Evolutionary conservation across 495 filamentous ascomycete genomes (phyloP).

Genomic region (Podospora didyma): DNA sequence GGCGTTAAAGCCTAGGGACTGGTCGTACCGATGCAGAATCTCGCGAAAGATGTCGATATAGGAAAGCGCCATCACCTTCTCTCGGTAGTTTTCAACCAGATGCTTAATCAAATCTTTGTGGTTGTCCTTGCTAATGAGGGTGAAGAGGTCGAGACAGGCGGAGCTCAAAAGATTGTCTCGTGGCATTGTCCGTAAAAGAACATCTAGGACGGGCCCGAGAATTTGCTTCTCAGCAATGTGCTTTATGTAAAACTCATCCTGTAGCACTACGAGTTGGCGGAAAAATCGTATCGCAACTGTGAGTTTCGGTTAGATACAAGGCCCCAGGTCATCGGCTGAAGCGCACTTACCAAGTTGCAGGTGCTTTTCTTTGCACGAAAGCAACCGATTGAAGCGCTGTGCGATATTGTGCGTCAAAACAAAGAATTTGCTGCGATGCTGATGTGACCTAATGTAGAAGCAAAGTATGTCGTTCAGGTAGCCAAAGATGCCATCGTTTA

Average conservation of each 20-base stretch:
- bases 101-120: constrained; percentile 79
- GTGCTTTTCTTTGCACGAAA: constrained; percentile 85
- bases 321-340: neutral
- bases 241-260: constrained; percentile 89
- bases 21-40: constrained; percentile 75
- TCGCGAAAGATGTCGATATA: constrained; percentile 85
- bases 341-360: constrained; percentile 74
- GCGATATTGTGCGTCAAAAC: constrained; percentile 77
- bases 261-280: constrained; percentile 76
- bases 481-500: constrained; percentile 81
- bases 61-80: constrained; percentile 70
- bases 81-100: constrained; percentile 83
- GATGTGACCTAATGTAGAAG: constrained; percentile 89
- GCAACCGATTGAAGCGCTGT: constrained; percentile 75
- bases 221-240: constrained; percentile 80
- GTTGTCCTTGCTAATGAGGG: constrained; percentile 81
- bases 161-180: constrained; percentile 95
- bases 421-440: constrained; percentile 82
- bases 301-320: constrained; percentile 10
- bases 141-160: constrained; percentile 93
- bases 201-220: constrained; percentile 82
- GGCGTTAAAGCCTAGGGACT: constrained; percentile 63
- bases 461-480: constrained; percentile 93
- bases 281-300: constrained; percentile 91
- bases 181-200: constrained; percentile 86